These are phyloP conservation scores for Acanthamoeba lenticulata DNA, from an alignment of 208 protist genomes.

Conservation along the genomic window DNA sequence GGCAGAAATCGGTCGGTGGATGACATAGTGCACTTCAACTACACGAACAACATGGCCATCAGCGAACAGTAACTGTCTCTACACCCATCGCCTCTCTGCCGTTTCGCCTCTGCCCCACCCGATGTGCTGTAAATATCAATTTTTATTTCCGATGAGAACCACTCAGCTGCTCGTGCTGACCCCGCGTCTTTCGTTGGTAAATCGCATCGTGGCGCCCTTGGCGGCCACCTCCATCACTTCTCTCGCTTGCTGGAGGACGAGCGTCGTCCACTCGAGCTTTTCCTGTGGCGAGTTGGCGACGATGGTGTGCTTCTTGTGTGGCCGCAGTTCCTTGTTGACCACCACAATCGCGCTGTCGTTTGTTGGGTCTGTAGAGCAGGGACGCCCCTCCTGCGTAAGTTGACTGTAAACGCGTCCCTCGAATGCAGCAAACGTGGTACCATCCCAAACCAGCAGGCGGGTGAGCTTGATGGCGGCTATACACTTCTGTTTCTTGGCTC, in stretches of 20 bases:
- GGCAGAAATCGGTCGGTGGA: neutral
- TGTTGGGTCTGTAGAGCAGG: neutral
- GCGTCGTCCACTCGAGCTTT: neutral
- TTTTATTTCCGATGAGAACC: no score
- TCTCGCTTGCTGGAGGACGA: neutral
- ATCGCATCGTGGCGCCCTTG: neutral
- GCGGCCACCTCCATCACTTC: neutral
- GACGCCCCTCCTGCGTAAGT: no score
- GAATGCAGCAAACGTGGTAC: neutral
- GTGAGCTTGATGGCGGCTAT: neutral
- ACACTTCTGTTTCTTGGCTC: neutral
- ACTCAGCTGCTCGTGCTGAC: no score
- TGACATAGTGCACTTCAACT: constrained; percentile 3
- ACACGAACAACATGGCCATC: constrained; percentile 40
- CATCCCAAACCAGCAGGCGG: neutral
- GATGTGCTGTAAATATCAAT: no score
- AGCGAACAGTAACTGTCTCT: no score
- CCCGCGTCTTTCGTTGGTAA: neutral
- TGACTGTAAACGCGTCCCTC: no score
- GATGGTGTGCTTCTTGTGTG: neutral
- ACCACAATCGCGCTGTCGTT: neutral
- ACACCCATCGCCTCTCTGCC: no score
- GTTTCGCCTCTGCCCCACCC: no score
- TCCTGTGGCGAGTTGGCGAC: neutral
- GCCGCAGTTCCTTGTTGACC: neutral